phyloP scores from a whole-genome alignment of 495 filamentous ascomycete species.

The Pyrenopolyporus hunteri region DNA sequence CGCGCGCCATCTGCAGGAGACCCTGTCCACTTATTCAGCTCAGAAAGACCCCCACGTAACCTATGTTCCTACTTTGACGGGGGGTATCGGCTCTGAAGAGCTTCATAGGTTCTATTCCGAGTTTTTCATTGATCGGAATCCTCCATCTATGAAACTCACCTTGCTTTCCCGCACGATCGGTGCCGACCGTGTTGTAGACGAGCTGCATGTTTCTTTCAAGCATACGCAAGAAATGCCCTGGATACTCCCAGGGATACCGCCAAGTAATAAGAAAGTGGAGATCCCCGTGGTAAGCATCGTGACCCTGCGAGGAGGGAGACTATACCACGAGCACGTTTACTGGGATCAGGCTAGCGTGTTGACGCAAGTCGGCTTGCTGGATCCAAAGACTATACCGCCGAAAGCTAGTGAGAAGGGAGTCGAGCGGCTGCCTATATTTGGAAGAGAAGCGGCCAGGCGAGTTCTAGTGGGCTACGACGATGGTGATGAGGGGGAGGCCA shows the following conservation, averaged over 20 bases:
- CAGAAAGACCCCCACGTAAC: conserved; percentile 62
- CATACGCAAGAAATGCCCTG: conserved; percentile 72
- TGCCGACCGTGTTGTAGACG: conserved; percentile 51
- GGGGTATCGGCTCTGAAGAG: conserved; percentile 67
- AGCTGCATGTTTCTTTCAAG: conserved; percentile 59
- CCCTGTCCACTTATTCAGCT: conserved; percentile 60
- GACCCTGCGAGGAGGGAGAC: conserved; percentile 63
- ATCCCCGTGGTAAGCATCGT: conserved; percentile 51
- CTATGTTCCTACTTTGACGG: conserved; percentile 56
- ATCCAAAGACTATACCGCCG: conserved; percentile 58
- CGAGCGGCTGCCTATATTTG: conserved; percentile 65
- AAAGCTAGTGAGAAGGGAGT: conserved; percentile 55
- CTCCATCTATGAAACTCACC: conserved; percentile 64
- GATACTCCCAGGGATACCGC: conserved; percentile 72
- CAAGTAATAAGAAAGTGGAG: conserved; percentile 56
- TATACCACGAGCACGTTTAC: conserved; percentile 75
- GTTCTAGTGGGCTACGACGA: conserved; percentile 53
- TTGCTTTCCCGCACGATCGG: conserved; percentile 68
- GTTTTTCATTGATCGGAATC: conserved; percentile 67
- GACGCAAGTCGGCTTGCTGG: conserved; percentile 71
- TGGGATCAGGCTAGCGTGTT: conserved; percentile 82
- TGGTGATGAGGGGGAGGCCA: conserved; percentile 62
- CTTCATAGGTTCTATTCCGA: conserved; percentile 71
- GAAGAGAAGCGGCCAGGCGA: conserved; percentile 67
- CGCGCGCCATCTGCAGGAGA: conserved; percentile 49